Evolutionary conservation across 2,329 filamentous ascomycete genomes (phyloP), one percentile per base, ranked within the genome.

Genomic region (Chrysosporium keratinophilum): DNA sequence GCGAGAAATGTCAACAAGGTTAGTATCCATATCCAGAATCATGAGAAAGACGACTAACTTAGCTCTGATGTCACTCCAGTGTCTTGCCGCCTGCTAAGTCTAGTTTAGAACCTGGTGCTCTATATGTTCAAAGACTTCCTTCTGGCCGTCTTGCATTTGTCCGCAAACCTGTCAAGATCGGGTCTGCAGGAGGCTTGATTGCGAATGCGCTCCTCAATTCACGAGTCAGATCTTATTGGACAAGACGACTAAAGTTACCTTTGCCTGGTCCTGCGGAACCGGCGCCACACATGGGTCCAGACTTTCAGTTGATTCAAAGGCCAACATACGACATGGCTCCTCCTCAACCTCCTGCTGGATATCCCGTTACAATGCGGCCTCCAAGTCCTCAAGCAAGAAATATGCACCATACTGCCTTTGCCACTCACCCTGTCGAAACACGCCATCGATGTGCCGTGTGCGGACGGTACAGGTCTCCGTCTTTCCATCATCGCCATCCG

Each of bases 111-210:
- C 50, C 52, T 12, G 58, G 58, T 14, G 34, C 20, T 11, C 39
- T 55, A 1, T 60, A 57, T 46, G 43, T 58, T 20, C 50, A 53
- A 46, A 57, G 37, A 23, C 48, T 57, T 31, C 57, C 57, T 11
- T 57, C 56, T 6, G 58, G 58, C 17, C 56, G 51, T 41, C 35
- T 49, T 6, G 58, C 53, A 31, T 60, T 60, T 31, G 57, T 58
- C 23, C 58, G 58, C 43, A 56, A 54, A 11, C 48, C 57, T 17
- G 46, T 45, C 35, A 57, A 56, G 17, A 35, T 52, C 42, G 55
- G 49, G 20, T 35, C 57, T 35, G 31, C 50, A 3, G 37, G 45
- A 1, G 19, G 42, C 5, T 43, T 54, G 23, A 39, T 57, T 40
- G 39, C 53, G 12, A 54, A 52, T 33, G 47, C 45, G 0, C 50